These are phyloP conservation scores for Sphagnurus paluster DNA, from an alignment of 1,284 basidiomycete species.

Conservation along the genomic window DNA sequence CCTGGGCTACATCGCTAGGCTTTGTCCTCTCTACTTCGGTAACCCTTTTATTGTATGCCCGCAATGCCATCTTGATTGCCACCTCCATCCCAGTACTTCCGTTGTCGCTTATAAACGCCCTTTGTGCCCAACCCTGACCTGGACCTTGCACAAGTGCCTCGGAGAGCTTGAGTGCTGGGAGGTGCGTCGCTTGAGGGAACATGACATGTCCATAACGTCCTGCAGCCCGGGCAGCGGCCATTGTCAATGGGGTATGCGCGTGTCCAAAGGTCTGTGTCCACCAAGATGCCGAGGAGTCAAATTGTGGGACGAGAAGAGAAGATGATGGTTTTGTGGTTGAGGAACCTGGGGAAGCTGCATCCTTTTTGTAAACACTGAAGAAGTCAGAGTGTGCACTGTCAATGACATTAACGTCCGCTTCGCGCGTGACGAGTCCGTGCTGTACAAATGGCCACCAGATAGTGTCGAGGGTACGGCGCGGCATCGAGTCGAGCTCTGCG, in stretches of 20 bases:
- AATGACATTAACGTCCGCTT: slow-evolving; percentile 83
- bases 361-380: slow-evolving; percentile 66
- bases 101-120: slow-evolving; percentile 93
- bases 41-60: slow-evolving; percentile 63
- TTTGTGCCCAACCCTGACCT: slow-evolving; percentile 86
- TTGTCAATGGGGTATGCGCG: slow-evolving; percentile 71
- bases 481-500: slow-evolving; percentile 74
- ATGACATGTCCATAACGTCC: slow-evolving; percentile 97
- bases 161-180: slow-evolving; percentile 80
- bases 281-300: slow-evolving; percentile 96
- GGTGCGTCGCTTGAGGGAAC: slow-evolving; percentile 88
- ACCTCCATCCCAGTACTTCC: slow-evolving; percentile 97
- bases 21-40: slow-evolving; percentile 19
- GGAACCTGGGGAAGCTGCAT: slow-evolving; percentile 2
- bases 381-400: slow-evolving; percentile 90
- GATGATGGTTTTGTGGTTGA: slow-evolving; percentile 13
- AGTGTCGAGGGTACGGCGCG: slow-evolving; percentile 71
- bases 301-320: slow-evolving; percentile 67
- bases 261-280: slow-evolving; percentile 97
- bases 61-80: slow-evolving; percentile 93
- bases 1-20: slow-evolving; percentile 28
- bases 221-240: slow-evolving; percentile 87
- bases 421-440: slow-evolving; percentile 71
- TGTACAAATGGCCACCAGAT: slow-evolving; percentile 99
- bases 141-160: slow-evolving; percentile 76